These are phyloP conservation scores for Stephania yunnanensis DNA, from an alignment of 164 flowering plant genomes.

Conservation along the genomic window DNA sequence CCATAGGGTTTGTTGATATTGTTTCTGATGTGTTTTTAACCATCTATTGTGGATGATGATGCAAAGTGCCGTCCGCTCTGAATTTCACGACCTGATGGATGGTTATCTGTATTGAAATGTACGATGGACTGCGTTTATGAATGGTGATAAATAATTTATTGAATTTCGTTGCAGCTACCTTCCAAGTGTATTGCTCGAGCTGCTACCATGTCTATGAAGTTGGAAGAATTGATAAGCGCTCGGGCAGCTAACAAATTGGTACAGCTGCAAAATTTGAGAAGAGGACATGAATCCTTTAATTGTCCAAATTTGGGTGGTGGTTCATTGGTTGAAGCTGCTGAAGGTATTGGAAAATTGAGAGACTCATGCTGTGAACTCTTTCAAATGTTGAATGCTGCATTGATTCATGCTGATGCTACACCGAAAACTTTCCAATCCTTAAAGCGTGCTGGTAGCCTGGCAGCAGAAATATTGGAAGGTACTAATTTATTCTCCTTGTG, in stretches of 20 bases:
- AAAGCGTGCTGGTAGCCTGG: conserved; percentile 41
- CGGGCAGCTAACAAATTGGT: conserved; percentile 22
- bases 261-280: not conserved
- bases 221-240: conserved; percentile 47
- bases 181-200: conserved; percentile 59
- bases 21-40: no score
- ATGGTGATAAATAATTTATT: not conserved
- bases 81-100: not conserved
- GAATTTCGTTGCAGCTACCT: conserved; percentile 50
- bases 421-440: conserved; percentile 26
- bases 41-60: not conserved
- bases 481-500: not conserved
- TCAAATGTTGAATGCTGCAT: conserved; percentile 35
- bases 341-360: conserved; percentile 11
- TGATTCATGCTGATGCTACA: conserved; percentile 21
- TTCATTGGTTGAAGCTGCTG: conserved; percentile 6
- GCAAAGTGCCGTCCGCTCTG: not conserved
- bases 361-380: conserved; percentile 34
- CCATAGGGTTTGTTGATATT: not conserved
- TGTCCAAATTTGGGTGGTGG: not conserved
- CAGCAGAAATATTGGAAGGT: conserved; percentile 17
- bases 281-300: not conserved
- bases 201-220: conserved; percentile 56
- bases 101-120: not conserved
- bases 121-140: not conserved